Base-by-base conservation (phyloP, 768 basidiomycete genomes). In the Multifurca ochricompacta region DNA sequence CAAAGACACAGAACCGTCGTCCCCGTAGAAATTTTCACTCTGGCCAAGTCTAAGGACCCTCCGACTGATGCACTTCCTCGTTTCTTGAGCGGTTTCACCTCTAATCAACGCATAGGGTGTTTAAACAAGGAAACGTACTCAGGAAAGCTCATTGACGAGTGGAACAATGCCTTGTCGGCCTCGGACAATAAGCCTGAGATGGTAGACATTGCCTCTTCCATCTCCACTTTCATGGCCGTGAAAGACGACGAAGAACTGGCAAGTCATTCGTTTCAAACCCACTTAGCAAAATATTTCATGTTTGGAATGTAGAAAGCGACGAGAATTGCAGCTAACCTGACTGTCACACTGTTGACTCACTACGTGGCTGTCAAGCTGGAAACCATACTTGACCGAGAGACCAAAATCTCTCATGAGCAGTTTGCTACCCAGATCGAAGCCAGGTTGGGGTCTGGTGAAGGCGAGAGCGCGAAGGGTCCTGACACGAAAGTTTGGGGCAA, bases 241-340 rank as follows among this genome's bases (percentile, higher is more conserved):
- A 98, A 97, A 68, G 94, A 98, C 63, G 81, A 83, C 23, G 91
- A 96, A 37, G 96, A 98, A 64, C 67, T 95, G 49, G 95, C 92
- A 59, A 58, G 87, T 72, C 32, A 44, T 45, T 37, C 23, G 25
- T 43, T 58, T 4, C 25, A 3, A 35, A 25, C 51, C 21, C 32
- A 34, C 27, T n/a, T 8, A 9, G 19, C 25, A 6, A 19, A 27
- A 56, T 37, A 31, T 59, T 65, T 32, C 60, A 56, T 44, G 8
- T 13, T n/a, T 51, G 28, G 40, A 42, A 41, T 47, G 31, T 65
- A 96, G 91, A 91, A 87, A 88, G 75, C 73, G 58, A 79, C 83
- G 14, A 80, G 87, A 60, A 82, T 72, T 0, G 89, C 92, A 14
- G 78, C 88, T 4, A 77, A 74, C 57, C 71, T 97, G 44, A 93